A percentile compares a stretch with the other conserved stretches of the same genome.
Evolutionary conservation across 2,329 filamentous ascomycete genomes (phyloP).

Genomic region (Trichoderma koningiopsis): DNA sequence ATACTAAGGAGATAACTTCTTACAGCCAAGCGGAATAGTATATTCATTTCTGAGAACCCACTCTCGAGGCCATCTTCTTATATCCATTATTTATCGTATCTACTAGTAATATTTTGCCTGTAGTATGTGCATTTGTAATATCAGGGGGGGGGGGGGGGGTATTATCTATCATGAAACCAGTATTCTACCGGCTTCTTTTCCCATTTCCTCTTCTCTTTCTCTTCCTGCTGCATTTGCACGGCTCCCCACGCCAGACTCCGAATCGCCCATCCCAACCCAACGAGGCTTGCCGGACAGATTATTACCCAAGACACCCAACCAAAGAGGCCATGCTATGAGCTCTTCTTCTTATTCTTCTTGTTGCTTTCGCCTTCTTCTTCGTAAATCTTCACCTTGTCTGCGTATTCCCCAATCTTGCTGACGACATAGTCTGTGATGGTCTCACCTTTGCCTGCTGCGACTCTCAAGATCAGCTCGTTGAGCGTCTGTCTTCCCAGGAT

Average conservation of each 20-base stretch:
- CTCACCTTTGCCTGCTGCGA: constrained; percentile 83
- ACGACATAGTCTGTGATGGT: constrained; percentile 75
- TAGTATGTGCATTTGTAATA: constrained; percentile 5
- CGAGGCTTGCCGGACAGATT: background rate
- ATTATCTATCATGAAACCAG: constrained; percentile 7
- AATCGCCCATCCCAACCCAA: constrained; percentile 13
- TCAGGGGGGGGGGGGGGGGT: constrained; percentile 2
- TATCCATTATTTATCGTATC: constrained; percentile 6
- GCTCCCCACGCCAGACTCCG: constrained; percentile 25
- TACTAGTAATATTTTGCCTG: constrained; percentile 2
- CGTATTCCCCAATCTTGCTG: constrained; percentile 81
- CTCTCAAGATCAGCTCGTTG: constrained; percentile 85
- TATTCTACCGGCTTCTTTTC: background rate
- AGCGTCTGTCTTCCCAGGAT: constrained; percentile 86
- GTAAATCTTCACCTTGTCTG: constrained; percentile 79
- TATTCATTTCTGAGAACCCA: background rate
- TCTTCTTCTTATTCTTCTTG: background rate
- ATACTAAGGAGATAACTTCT: too few species aligned
- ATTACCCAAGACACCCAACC: background rate
- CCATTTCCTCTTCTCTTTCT: background rate
- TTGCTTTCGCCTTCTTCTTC: constrained; percentile 56
- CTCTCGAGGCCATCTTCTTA: background rate
- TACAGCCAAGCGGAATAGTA: background rate
- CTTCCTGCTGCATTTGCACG: constrained; percentile 4
- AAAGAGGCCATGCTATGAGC: background rate